phyloP scores from a whole-genome alignment of 768 basidiomycete genomes.

The Nevesoporus exiguus region DNA sequence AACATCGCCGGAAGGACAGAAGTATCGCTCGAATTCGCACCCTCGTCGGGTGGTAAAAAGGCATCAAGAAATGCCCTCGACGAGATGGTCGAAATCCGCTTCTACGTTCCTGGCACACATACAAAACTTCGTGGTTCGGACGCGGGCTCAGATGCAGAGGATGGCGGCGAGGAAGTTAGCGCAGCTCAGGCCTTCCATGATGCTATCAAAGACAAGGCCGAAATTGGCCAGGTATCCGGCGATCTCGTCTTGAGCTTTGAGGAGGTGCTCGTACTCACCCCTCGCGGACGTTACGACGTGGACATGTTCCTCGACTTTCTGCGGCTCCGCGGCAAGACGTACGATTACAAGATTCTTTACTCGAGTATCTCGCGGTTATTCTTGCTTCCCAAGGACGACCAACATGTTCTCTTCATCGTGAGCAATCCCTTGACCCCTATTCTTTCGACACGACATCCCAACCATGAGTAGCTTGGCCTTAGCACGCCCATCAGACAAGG shows the following conservation, averaged over 20 bases:
- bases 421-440: conserved; percentile 30
- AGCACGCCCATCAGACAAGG: conserved; percentile 95
- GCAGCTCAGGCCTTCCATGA: conserved; percentile 98
- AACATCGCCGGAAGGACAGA: conserved; percentile 97
- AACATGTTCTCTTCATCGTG: conserved; percentile 93
- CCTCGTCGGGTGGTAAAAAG: conserved; percentile 46
- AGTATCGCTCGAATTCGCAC: conserved; percentile 94
- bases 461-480: conserved; percentile 67
- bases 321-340: conserved; percentile 95
- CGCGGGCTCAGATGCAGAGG: conserved; percentile 71
- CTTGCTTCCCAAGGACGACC: conserved; percentile 93
- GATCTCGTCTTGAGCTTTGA: conserved; percentile 93
- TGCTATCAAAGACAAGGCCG: conserved; percentile 92
- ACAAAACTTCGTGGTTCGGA: conserved; percentile 64
- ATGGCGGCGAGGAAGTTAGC: conserved; percentile 74
- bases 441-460: neutral
- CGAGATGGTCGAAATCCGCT: conserved; percentile 93
- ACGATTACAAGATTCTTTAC: conserved; percentile 97
- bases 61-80: conserved; percentile 49
- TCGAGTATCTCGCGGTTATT: conserved; percentile 84
- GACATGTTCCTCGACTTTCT: conserved; percentile 97
- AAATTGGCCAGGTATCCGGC: conserved; percentile 87
- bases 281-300: conserved; percentile 95
- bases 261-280: conserved; percentile 91
- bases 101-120: conserved; percentile 86